Conservation (phyloP, 1,284 basidiomycete genomes). For the Irpex sp. region DNA sequence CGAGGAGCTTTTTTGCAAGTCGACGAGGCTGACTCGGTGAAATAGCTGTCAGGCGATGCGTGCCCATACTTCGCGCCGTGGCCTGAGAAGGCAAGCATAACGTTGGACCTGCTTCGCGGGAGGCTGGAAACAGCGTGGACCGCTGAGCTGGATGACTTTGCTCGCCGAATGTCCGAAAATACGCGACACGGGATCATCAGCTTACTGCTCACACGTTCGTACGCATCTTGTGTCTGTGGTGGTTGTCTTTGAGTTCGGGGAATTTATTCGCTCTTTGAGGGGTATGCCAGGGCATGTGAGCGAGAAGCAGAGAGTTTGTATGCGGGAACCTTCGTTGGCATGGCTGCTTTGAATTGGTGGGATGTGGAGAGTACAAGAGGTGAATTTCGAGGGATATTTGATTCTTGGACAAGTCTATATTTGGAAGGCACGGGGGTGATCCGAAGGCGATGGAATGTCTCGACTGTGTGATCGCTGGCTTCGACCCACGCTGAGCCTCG, state of each 20-base stretch:
- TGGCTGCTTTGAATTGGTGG: neutral
- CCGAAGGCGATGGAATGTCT: neutral
- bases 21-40: no score
- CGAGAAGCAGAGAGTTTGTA: neutral
- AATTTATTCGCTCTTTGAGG: neutral
- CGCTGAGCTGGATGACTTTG: neutral
- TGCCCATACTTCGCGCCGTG: no score
- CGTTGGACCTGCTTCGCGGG: neutral
- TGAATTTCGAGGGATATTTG: neutral
- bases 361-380: neutral
- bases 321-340: neutral
- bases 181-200: neutral
- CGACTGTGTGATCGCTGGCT: neutral
- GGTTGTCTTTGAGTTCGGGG: neutral
- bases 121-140: neutral
- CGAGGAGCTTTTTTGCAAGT: no score
- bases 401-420: neutral
- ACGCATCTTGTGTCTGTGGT: no score
- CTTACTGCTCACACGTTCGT: no score
- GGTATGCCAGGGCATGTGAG: neutral
- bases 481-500: neutral
- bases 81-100: neutral
- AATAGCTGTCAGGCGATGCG: no score
- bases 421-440: neutral
- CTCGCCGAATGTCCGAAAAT: neutral